Conservation (phyloP, 2,329 filamentous ascomycete species). For the Neonectria sp. region DNA sequence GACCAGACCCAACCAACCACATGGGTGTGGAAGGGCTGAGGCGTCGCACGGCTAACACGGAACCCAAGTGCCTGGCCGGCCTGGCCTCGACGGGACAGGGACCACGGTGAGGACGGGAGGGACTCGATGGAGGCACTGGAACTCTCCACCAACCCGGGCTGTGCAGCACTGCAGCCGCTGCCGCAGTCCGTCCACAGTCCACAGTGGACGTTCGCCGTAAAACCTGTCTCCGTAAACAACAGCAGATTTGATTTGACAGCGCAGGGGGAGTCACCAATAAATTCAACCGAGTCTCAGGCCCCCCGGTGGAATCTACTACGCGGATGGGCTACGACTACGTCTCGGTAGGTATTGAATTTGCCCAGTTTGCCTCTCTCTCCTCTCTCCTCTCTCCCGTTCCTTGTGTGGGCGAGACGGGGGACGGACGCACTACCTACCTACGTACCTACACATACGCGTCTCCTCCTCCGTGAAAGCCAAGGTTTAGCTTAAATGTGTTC, state of each 20-base stretch:
- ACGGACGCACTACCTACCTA: background rate
- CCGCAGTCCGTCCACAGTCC: background rate
- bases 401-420: too few species aligned
- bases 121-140: slow-evolving; percentile 10
- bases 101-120: slow-evolving; percentile 20
- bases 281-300: slow-evolving; percentile 21
- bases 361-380: background rate
- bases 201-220: background rate
- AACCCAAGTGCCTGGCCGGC: slow-evolving; percentile 25
- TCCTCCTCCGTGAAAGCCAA: background rate
- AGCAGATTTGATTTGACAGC: slow-evolving; percentile 19
- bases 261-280: background rate
- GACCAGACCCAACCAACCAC: background rate
- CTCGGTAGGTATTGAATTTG: background rate
- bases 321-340: background rate
- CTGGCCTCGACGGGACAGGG: slow-evolving; percentile 20
- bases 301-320: slow-evolving; percentile 8
- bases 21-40: slow-evolving; percentile 23
- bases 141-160: slow-evolving; percentile 29
- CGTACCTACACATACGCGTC: background rate
- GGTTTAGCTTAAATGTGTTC: slow-evolving; percentile 14
- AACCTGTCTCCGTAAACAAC: slow-evolving; percentile 16
- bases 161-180: slow-evolving; percentile 10
- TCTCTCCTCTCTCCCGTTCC: background rate
- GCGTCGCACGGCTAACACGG: slow-evolving; percentile 33